Evolutionary conservation across 345 rosid species (phyloP).

Genomic region (Ceriops zippeliana): DNA sequence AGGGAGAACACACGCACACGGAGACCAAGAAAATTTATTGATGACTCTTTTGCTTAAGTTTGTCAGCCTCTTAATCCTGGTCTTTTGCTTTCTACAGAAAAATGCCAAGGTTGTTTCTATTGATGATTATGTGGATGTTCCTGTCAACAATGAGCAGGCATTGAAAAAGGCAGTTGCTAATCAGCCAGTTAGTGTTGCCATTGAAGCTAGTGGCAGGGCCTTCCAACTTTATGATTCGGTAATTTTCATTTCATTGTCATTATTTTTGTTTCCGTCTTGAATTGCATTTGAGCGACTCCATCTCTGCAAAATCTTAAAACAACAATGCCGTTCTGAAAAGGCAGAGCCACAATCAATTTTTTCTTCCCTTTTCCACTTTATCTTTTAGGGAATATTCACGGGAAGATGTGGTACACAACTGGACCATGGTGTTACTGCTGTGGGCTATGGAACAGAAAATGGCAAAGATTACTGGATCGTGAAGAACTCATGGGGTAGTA

Average conservation of each 20-base stretch:
- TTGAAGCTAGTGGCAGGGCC: conserved; percentile 78
- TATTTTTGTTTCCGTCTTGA: neutral
- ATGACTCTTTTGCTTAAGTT: neutral
- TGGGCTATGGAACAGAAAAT: conserved; percentile 80
- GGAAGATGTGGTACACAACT: conserved; percentile 71
- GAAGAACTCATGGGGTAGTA: conserved; percentile 73
- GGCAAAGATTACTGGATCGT: conserved; percentile 83
- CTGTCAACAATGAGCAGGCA: conserved; percentile 51
- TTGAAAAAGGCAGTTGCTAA: conserved; percentile 72
- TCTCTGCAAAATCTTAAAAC: too few species aligned
- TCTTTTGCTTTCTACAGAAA: conserved; percentile 44
- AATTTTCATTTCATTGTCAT: conserved; percentile 8
- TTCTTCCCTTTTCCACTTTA: neutral
- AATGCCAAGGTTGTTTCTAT: conserved; percentile 76
- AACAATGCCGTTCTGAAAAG: too few species aligned
- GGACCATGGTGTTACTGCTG: conserved; percentile 90
- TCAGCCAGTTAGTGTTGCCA: conserved; percentile 80
- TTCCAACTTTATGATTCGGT: conserved; percentile 84
- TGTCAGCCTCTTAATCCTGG: neutral
- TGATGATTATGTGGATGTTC: conserved; percentile 75
- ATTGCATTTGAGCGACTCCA: too few species aligned
- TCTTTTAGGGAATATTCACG: conserved; percentile 61
- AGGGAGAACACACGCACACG: neutral
- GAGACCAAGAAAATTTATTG: neutral
- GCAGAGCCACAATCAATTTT: too few species aligned